These are phyloP conservation scores for Cymbidium sinense DNA, from an alignment of 106 monocot genomes.

Conservation along the genomic window DNA sequence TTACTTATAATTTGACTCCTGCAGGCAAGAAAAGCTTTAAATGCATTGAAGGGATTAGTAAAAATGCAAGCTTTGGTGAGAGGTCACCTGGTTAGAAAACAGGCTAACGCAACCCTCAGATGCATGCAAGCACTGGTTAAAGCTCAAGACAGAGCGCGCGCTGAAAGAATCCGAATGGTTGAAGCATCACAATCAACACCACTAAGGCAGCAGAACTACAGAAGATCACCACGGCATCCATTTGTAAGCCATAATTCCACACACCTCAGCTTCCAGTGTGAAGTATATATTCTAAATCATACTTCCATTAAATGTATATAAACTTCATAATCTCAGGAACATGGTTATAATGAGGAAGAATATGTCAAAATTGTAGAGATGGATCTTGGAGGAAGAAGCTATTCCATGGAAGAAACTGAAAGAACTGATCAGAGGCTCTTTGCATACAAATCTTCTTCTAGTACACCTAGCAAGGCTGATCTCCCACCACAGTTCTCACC, in stretches of 20 bases:
- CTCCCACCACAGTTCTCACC: slow-evolving; percentile 36
- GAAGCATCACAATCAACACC: slow-evolving; percentile 14
- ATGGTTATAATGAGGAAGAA: slow-evolving; percentile 37
- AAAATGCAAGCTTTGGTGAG: slow-evolving; percentile 68
- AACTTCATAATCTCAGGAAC: slow-evolving; percentile 36
- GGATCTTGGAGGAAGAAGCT: slow-evolving; percentile 47
- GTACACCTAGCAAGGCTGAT: slow-evolving; percentile 6
- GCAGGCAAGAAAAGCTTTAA: slow-evolving; percentile 69
- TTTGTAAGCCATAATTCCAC: slow-evolving; percentile 24
- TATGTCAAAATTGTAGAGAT: slow-evolving; percentile 59
- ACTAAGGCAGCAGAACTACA: slow-evolving; percentile 6
- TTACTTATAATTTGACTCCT: neutral
- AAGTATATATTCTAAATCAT: neutral
- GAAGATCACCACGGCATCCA: slow-evolving; percentile 37
- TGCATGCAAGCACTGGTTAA: slow-evolving; percentile 45
- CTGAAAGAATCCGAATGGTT: slow-evolving; percentile 29
- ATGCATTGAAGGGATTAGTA: slow-evolving; percentile 59
- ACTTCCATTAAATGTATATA: neutral
- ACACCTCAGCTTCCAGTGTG: neutral
- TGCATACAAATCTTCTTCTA: slow-evolving; percentile 3
- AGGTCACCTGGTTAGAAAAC: slow-evolving; percentile 55
- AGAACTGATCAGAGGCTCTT: slow-evolving; percentile 14
- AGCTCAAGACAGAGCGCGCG: slow-evolving; percentile 35
- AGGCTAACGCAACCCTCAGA: slow-evolving; percentile 37
- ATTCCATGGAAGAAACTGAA: slow-evolving; percentile 19